phyloP scores from a whole-genome alignment of 768 basidiomycete genomes.

The Xerocomus brunneocitrinus region DNA sequence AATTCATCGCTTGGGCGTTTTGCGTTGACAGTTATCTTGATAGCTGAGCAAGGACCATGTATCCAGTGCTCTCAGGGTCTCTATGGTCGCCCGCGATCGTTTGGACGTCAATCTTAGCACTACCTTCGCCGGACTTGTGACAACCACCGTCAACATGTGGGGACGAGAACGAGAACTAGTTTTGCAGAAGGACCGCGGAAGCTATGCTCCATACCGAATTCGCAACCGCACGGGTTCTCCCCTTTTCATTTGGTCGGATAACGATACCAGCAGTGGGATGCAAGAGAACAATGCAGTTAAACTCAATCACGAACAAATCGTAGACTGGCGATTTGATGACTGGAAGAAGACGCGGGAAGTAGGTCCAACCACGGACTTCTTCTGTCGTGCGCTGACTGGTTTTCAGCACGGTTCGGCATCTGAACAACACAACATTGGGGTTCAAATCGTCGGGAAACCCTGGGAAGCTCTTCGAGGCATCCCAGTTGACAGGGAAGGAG shows the following conservation, averaged over 20 bases:
- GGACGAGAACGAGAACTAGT: conserved; percentile 69
- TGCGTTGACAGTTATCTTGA: conserved; percentile 9
- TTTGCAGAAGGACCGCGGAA: conserved; percentile 74
- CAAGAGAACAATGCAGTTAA: conserved; percentile 51
- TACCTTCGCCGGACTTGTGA: conserved; percentile 81
- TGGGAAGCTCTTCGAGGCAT: conserved; percentile 90
- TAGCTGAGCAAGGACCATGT: conserved; percentile 53
- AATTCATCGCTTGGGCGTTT: neutral
- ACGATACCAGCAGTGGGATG: conserved; percentile 47
- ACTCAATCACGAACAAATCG: conserved; percentile 66
- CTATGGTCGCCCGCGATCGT: conserved; percentile 70
- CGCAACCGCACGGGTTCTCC: conserved; percentile 87
- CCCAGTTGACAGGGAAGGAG: conserved; percentile 91
- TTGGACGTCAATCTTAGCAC: conserved; percentile 90
- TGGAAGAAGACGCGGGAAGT: conserved; percentile 94
- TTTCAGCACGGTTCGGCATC: conserved; percentile 43
- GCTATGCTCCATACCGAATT: conserved; percentile 90
- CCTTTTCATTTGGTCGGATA: conserved; percentile 81
- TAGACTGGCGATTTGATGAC: conserved; percentile 97
- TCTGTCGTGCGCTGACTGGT: neutral
- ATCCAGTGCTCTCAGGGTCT: conserved; percentile 51
- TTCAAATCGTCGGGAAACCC: conserved; percentile 77
- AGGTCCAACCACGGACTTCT: conserved; percentile 12
- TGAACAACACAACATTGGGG: conserved; percentile 78
- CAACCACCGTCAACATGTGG: conserved; percentile 69